A percentile compares a stretch with the other conserved stretches of the same genome.
phyloP scores from a whole-genome alignment of 2,329 filamentous ascomycete genomes.

The Fusarium tjaetaba region DNA sequence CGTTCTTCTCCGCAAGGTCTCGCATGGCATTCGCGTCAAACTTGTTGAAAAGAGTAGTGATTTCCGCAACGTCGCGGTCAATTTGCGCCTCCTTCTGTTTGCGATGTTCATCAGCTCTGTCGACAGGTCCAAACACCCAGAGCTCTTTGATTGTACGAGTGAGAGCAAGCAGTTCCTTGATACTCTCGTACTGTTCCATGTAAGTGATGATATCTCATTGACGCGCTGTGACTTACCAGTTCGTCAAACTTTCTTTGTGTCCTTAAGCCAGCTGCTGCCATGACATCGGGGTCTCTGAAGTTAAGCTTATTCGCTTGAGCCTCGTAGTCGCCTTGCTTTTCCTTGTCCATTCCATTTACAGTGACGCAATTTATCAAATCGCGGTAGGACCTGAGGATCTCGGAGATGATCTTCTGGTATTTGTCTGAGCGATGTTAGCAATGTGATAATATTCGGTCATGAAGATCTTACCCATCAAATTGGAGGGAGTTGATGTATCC shows the following conservation, averaged over 20 bases:
- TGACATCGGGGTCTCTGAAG: conserved; percentile 53
- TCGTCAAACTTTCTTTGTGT: conserved; percentile 59
- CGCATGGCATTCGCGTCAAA: conserved; percentile 50
- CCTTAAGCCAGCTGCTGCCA: conserved; percentile 55
- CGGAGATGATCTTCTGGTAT: conserved; percentile 57
- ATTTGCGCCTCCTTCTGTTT: conserved; percentile 51
- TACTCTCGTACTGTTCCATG: conserved; percentile 50
- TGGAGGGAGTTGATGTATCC: conserved; percentile 49
- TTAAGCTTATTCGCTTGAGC: conserved; percentile 50
- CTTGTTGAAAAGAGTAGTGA: conserved; percentile 48
- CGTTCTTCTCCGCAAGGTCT: conserved; percentile 48
- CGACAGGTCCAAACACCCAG: conserved; percentile 56
- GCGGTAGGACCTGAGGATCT: conserved; percentile 56
- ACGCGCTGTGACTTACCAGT: conserved; percentile 44
- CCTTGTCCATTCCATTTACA: conserved; percentile 53
- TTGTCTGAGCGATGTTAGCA: conserved; percentile 47
- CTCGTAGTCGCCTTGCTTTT: conserved; percentile 51
- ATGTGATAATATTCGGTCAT: background rate
- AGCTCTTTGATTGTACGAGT: conserved; percentile 58
- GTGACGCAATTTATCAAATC: conserved; percentile 56
- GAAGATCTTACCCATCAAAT: conserved; percentile 49
- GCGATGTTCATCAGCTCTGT: conserved; percentile 49
- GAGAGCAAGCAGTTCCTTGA: conserved; percentile 57
- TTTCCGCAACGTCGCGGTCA: conserved; percentile 49
- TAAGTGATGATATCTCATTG: background rate